These are phyloP conservation scores for Didymellaceae sp. DNA, from an alignment of 2,329 filamentous ascomycete species.

Conservation along the genomic window DNA sequence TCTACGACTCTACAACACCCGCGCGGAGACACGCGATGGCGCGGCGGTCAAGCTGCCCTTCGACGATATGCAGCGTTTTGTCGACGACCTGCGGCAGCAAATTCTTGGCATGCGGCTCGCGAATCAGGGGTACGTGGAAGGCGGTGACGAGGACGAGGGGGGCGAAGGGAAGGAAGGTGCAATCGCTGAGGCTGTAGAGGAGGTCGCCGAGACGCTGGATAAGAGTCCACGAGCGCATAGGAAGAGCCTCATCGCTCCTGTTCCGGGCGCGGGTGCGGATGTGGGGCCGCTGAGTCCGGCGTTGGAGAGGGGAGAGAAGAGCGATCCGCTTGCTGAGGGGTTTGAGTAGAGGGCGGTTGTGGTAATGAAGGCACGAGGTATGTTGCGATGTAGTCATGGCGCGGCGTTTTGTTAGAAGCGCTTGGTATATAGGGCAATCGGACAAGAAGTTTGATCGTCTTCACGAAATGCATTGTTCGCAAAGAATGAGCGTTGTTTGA, in stretches of 20 bases:
- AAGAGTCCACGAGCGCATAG: constrained; percentile 47
- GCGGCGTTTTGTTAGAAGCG: constrained; percentile 6
- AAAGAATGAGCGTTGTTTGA: neutral
- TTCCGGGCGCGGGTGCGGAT: constrained; percentile 35
- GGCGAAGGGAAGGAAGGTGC: constrained; percentile 1
- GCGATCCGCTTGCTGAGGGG: constrained; percentile 34
- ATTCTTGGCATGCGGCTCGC: constrained; percentile 54
- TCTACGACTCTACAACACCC: constrained; percentile 58
- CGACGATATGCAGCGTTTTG: constrained; percentile 65
- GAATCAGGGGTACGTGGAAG: constrained; percentile 47
- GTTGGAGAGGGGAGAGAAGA: constrained; percentile 35
- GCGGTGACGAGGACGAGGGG: constrained; percentile 42
- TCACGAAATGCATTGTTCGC: neutral
- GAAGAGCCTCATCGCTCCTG: constrained; percentile 51
- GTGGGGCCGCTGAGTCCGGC: constrained; percentile 39
- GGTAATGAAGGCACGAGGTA: constrained; percentile 8
- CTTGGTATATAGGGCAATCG: neutral
- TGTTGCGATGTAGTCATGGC: constrained; percentile 4
- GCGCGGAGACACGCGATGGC: constrained; percentile 31
- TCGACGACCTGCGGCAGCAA: constrained; percentile 71
- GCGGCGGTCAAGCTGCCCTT: constrained; percentile 50
- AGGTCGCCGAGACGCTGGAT: constrained; percentile 47
- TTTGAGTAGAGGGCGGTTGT: constrained; percentile 34
- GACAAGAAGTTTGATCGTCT: neutral
- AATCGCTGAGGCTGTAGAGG: constrained; percentile 39